Evolutionary conservation across 1,284 basidiomycete genomes (phyloP).

Genomic region (Pseudozyma thailandica): DNA sequence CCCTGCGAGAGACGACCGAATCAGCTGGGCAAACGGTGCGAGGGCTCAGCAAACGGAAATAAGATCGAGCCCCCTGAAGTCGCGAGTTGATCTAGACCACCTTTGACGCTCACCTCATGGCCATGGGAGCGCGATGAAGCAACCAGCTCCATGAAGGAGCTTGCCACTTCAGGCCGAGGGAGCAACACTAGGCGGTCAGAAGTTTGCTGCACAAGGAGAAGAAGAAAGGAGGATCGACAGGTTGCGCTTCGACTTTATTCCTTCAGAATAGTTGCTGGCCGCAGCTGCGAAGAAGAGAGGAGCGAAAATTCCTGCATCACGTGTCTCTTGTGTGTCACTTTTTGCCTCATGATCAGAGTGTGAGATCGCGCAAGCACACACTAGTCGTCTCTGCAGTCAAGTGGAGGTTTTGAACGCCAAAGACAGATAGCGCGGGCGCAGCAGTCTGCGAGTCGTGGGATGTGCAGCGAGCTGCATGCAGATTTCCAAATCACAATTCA

Average conservation of each 20-base stretch:
- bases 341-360: neutral
- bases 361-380: slow-evolving; percentile 8
- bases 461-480: slow-evolving; percentile 4
- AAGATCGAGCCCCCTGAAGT: slow-evolving; percentile 45
- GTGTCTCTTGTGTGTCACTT: slow-evolving; percentile 9
- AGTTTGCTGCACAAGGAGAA: slow-evolving; percentile 54
- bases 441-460: neutral
- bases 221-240: slow-evolving; percentile 31
- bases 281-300: neutral
- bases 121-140: slow-evolving; percentile 43
- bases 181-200: slow-evolving; percentile 54
- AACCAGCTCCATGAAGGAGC: neutral
- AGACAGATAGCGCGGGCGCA: neutral
- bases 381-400: neutral
- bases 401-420: slow-evolving; percentile 7
- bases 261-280: neutral
- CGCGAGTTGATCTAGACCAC: slow-evolving; percentile 54
- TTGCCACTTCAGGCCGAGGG: slow-evolving; percentile 37
- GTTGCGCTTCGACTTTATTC: slow-evolving; percentile 4
- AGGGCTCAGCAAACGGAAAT: slow-evolving; percentile 45
- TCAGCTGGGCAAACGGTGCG: slow-evolving; percentile 24
- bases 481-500: neutral
- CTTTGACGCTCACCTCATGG: slow-evolving; percentile 54
- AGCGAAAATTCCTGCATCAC: slow-evolving; percentile 20
- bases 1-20: slow-evolving; percentile 35